A percentile compares a stretch with the other conserved stretches of the same genome.
Conservation (phyloP, 345 rosid species). For the Bruguiera gymnorhiza region DNA sequence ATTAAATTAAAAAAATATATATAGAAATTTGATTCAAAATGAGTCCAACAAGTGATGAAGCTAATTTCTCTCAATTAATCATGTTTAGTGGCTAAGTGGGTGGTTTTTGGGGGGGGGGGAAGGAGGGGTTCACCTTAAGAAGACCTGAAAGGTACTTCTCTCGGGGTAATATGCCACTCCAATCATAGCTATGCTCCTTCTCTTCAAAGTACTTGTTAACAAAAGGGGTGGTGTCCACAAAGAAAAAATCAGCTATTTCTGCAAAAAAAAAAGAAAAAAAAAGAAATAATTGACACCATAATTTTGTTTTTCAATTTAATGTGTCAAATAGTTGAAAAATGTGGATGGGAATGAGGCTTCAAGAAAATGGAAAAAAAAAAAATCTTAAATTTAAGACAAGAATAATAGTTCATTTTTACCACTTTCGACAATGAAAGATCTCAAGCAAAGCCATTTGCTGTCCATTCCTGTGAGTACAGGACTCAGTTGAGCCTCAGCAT, state of each 20-base stretch:
- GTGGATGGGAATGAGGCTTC: too few relatives aligned
- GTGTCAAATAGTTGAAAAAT: too few relatives aligned
- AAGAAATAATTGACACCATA: too few relatives aligned
- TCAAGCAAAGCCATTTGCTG: constrained; percentile 49
- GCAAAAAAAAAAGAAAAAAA: neutral
- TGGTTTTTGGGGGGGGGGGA: too few relatives aligned
- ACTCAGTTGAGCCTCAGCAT: constrained; percentile 55
- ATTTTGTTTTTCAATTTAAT: too few relatives aligned
- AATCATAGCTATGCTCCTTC: constrained; percentile 48
- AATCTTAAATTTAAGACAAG: too few relatives aligned
- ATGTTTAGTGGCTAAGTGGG: too few relatives aligned
- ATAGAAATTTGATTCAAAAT: neutral
- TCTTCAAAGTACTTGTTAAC: constrained; percentile 50
- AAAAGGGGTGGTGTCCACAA: constrained; percentile 69
- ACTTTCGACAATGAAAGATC: constrained; percentile 41
- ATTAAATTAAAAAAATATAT: neutral
- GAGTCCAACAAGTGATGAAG: neutral
- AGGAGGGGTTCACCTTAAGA: constrained; percentile 25
- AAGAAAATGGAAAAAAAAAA: neutral
- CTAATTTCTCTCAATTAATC: neutral
- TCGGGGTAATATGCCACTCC: constrained; percentile 56
- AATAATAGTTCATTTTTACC: constrained; percentile 17
- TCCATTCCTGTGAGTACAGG: constrained; percentile 37
- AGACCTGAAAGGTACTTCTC: constrained; percentile 42
- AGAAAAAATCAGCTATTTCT: constrained; percentile 54